Conservation (phyloP, 129 eudicot species). For the Lonicera japonica region DNA sequence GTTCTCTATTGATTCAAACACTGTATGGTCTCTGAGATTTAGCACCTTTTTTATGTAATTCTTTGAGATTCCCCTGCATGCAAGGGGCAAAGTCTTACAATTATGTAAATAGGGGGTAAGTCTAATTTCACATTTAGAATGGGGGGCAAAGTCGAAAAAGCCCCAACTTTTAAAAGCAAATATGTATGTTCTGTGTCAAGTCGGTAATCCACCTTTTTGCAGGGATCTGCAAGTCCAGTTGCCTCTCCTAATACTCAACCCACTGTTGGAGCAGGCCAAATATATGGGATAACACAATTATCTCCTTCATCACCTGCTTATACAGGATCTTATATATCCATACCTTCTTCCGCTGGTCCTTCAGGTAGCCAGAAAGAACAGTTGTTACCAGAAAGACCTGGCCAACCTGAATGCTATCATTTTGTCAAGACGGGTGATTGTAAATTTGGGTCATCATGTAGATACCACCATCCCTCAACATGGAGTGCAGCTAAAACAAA, state of each 20-base stretch:
- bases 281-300: slow-evolving; percentile 63
- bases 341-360: slow-evolving; percentile 45
- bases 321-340: slow-evolving; percentile 33
- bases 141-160: no score
- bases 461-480: slow-evolving; percentile 77
- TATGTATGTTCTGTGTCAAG: not conserved
- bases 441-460: slow-evolving; percentile 86
- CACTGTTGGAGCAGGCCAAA: slow-evolving; percentile 43
- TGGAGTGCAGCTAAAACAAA: slow-evolving; percentile 40
- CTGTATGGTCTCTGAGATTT: no score
- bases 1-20: no score
- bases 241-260: slow-evolving; percentile 39
- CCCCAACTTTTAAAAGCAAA: not conserved
- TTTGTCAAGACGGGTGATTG: slow-evolving; percentile 78
- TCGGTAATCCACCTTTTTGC: slow-evolving; percentile 15
- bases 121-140: no score
- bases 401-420: slow-evolving; percentile 80
- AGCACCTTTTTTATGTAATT: no score
- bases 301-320: slow-evolving; percentile 62
- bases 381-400: slow-evolving; percentile 75
- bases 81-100: no score
- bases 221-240: slow-evolving; percentile 57
- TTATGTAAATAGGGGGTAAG: no score
- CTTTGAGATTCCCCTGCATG: no score
- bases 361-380: slow-evolving; percentile 54